Percentiles rank a stretch among this genome's conserved stretches.
Conservation (phyloP, 352 stramenopile genomes). For the Vaucheria bursata region DNA sequence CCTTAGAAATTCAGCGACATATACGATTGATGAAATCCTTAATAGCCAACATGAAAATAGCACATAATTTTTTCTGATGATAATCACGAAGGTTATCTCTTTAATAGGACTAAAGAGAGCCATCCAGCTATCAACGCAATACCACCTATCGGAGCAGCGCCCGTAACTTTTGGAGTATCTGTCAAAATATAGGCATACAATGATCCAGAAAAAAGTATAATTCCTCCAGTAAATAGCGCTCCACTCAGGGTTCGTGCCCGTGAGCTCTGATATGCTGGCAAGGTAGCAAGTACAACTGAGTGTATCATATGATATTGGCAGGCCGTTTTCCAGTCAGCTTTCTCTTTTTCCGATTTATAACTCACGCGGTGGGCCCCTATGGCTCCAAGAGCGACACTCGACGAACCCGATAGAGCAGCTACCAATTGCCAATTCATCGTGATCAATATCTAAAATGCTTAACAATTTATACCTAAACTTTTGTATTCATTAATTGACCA, state of each 20-base stretch:
- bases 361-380: slow-evolving; percentile 24
- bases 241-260: slow-evolving; percentile 18
- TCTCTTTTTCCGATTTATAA: slow-evolving; percentile 27
- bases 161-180: slow-evolving; percentile 5
- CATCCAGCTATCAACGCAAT: slow-evolving; percentile 37
- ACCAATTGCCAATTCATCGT: not conserved
- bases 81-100: too few relatives aligned
- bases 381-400: slow-evolving; percentile 7
- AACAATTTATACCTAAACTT: too few relatives aligned
- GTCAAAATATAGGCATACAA: slow-evolving; percentile 34
- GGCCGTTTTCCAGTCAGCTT: slow-evolving; percentile 31
- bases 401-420: not conserved
- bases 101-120: slow-evolving; percentile 30
- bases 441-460: too few relatives aligned
- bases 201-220: slow-evolving; percentile 37
- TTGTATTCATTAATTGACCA: too few relatives aligned
- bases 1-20: too few relatives aligned
- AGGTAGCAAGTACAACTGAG: slow-evolving; percentile 18
- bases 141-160: slow-evolving; percentile 12
- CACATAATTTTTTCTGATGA: too few relatives aligned
- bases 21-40: too few relatives aligned
- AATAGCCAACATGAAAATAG: too few relatives aligned
- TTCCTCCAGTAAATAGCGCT: slow-evolving; percentile 22
- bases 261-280: slow-evolving; percentile 22
- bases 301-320: slow-evolving; percentile 39